phyloP scores from a whole-genome alignment of 495 filamentous ascomycete genomes.

The Penicillium tannophilum region DNA sequence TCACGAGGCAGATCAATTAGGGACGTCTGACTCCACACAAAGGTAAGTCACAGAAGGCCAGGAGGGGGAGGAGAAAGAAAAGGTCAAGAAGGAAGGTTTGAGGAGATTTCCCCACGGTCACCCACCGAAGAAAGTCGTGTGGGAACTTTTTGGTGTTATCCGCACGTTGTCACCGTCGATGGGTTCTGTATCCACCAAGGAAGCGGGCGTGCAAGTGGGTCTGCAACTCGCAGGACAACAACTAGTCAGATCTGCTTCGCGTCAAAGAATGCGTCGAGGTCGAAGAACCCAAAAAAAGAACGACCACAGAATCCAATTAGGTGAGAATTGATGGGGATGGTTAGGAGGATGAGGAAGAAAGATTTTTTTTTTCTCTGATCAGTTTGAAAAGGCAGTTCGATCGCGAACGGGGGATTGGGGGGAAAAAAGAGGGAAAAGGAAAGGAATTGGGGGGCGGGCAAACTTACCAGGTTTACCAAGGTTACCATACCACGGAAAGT shows the following conservation, averaged over 20 bases:
- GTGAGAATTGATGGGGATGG: not conserved
- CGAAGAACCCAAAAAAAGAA: slow-evolving; percentile 9
- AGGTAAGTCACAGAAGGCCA: slow-evolving; percentile 15
- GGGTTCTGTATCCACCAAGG: slow-evolving; percentile 49
- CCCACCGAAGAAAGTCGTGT: slow-evolving; percentile 46
- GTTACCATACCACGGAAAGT: slow-evolving; percentile 16
- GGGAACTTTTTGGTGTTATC: slow-evolving; percentile 47
- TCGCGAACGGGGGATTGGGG: slow-evolving; percentile 16
- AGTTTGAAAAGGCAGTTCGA: slow-evolving; percentile 1
- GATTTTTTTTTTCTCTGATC: not conserved
- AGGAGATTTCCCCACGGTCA: slow-evolving; percentile 47
- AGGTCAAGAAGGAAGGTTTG: slow-evolving; percentile 40
- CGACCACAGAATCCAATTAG: not conserved
- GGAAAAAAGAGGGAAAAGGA: slow-evolving; percentile 31
- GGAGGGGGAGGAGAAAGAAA: slow-evolving; percentile 22
- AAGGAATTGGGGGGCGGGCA: slow-evolving; percentile 28
- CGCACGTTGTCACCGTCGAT: slow-evolving; percentile 50
- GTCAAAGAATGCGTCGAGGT: slow-evolving; percentile 33
- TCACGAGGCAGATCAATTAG: slow-evolving; percentile 20
- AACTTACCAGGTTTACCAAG: slow-evolving; percentile 25
- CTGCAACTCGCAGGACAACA: slow-evolving; percentile 38
- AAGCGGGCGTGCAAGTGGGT: slow-evolving; percentile 51
- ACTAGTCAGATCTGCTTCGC: slow-evolving; percentile 48
- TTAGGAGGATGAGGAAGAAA: not conserved
- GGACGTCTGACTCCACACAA: slow-evolving; percentile 22